Conservation (phyloP, 768 basidiomycete species). For the Dentipellis sp. region DNA sequence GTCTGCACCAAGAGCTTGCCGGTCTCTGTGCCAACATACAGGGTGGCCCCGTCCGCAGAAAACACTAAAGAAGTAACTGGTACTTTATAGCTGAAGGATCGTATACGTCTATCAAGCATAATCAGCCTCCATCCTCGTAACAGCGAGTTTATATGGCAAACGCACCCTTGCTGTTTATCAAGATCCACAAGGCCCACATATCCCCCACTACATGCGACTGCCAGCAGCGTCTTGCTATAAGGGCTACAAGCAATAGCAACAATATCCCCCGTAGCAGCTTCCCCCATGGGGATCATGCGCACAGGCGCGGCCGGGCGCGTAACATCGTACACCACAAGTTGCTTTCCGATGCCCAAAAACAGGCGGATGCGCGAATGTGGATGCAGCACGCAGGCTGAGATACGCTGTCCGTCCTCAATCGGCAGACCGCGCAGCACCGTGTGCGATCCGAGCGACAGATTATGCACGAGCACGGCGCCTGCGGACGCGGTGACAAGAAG, state of each 20-base stretch:
- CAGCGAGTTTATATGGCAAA: neutral
- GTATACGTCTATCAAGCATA: constrained; percentile 38
- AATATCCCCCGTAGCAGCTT: constrained; percentile 37
- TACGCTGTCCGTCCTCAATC: constrained; percentile 20
- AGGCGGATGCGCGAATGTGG: constrained; percentile 52
- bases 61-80: constrained; percentile 54
- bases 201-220: constrained; percentile 45
- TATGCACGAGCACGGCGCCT: constrained; percentile 47
- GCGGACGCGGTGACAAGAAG: constrained; percentile 50
- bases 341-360: constrained; percentile 41
- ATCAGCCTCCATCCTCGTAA: neutral
- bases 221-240: constrained; percentile 67
- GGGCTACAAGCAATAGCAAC: constrained; percentile 55
- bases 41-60: constrained; percentile 56
- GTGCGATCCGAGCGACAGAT: constrained; percentile 45
- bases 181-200: constrained; percentile 54
- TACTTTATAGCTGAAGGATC: constrained; percentile 43
- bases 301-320: constrained; percentile 45
- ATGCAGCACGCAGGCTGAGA: constrained; percentile 51
- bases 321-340: constrained; percentile 55
- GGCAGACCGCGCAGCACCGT: constrained; percentile 47
- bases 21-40: constrained; percentile 56
- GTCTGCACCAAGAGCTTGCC: constrained; percentile 59
- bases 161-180: constrained; percentile 67
- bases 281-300: constrained; percentile 41